Evolutionary conservation across 495 filamentous ascomycete genomes (phyloP).

Genomic region (Tuber calosporum): DNA sequence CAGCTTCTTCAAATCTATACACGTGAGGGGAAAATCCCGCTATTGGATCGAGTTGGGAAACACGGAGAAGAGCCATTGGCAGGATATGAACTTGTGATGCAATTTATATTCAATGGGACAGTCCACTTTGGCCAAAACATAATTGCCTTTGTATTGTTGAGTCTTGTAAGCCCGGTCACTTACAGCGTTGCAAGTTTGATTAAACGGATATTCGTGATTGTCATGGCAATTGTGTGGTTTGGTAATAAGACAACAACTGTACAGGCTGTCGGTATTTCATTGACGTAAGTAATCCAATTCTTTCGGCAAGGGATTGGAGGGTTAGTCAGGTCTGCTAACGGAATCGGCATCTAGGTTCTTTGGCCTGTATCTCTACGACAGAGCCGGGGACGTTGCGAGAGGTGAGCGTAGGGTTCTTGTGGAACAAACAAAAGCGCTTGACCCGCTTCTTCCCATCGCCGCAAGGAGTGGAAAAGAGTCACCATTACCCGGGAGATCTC

Average conservation of each 20-base stretch:
- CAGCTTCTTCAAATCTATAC: constrained; percentile 62
- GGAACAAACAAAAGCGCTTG: constrained; percentile 53
- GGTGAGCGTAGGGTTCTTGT: constrained; percentile 62
- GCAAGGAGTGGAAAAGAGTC: constrained; percentile 24
- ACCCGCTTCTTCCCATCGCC: constrained; percentile 65
- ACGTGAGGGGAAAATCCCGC: constrained; percentile 55
- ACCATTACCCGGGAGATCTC: constrained; percentile 39
- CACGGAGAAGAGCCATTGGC: constrained; percentile 54
- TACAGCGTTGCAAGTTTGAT: constrained; percentile 93
- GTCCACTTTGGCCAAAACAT: constrained; percentile 98
- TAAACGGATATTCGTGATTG: constrained; percentile 95
- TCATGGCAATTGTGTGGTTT: constrained; percentile 94
- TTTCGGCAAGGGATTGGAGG: not conserved
- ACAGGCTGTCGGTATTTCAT: constrained; percentile 74
- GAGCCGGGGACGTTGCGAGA: constrained; percentile 75
- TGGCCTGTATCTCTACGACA: constrained; percentile 92
- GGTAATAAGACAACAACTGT: constrained; percentile 72
- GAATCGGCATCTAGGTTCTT: constrained; percentile 50
- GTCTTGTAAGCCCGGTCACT: constrained; percentile 87
- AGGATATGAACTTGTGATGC: constrained; percentile 53
- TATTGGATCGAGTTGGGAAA: constrained; percentile 55
- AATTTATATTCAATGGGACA: constrained; percentile 93
- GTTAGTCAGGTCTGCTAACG: constrained; percentile 9
- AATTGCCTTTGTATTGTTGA: constrained; percentile 82
- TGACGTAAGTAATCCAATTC: constrained; percentile 51